These are phyloP conservation scores for Neurospora sp. DNA, from an alignment of 495 filamentous ascomycete species.

Conservation along the genomic window DNA sequence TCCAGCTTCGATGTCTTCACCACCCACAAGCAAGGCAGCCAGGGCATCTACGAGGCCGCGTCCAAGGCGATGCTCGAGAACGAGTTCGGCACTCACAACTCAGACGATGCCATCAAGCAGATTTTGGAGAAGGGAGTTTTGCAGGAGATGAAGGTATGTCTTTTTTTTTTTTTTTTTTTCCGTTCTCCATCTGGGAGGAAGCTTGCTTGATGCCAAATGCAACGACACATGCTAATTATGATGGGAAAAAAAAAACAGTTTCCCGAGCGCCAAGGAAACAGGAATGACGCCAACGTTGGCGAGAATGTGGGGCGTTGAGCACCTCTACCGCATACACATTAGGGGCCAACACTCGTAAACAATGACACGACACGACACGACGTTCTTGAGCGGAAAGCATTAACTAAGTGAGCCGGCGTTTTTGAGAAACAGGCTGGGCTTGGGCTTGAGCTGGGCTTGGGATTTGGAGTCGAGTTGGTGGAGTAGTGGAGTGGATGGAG, in stretches of 20 bases:
- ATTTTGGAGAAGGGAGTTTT: constrained; percentile 69
- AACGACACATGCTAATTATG: background rate
- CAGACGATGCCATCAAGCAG: constrained; percentile 67
- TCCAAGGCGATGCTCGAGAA: constrained; percentile 64
- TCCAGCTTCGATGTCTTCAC: constrained; percentile 83
- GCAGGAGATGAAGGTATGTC: constrained; percentile 57
- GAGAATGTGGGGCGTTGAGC: constrained; percentile 5
- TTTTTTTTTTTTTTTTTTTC: background rate
- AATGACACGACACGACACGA: background rate
- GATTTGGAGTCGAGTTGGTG: background rate
- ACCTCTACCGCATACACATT: background rate
- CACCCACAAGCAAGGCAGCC: constrained; percentile 83
- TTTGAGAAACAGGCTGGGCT: background rate
- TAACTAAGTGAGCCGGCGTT: background rate
- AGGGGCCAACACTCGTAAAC: background rate
- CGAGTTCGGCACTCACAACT: constrained; percentile 73
- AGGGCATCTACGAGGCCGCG: constrained; percentile 67
- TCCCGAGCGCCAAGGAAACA: constrained; percentile 29
- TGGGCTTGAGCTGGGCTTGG: background rate
- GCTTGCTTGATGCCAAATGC: too few species aligned
- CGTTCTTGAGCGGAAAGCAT: background rate
- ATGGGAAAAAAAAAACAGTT: constrained; percentile 20
- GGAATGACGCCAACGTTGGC: constrained; percentile 28
- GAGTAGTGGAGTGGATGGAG: background rate
- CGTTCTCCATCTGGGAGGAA: too few species aligned